These are phyloP conservation scores for Nephelium lappaceum DNA, from an alignment of 345 rosid species.

Conservation along the genomic window DNA sequence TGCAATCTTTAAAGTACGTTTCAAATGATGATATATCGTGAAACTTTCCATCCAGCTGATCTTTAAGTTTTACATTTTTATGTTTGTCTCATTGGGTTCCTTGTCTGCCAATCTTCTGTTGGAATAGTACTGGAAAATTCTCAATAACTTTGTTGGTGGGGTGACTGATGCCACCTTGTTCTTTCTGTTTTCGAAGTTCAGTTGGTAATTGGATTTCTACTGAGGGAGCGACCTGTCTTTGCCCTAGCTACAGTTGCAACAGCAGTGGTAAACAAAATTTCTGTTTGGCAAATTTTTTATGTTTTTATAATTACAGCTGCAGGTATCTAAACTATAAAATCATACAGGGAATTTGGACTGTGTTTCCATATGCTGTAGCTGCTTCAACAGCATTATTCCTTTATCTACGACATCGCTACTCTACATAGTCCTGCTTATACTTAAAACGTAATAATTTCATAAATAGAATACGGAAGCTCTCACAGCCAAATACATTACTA, in stretches of 20 bases:
- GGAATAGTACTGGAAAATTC: not conserved
- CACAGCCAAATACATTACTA: not conserved
- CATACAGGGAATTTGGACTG: constrained; percentile 81
- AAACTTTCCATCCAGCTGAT: not conserved
- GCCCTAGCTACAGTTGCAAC: constrained; percentile 84
- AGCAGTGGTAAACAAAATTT: constrained; percentile 56
- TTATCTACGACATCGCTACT: constrained; percentile 35
- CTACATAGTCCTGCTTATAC: constrained; percentile 28
- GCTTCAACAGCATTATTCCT: constrained; percentile 69
- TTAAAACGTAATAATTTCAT: not conserved
- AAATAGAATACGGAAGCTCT: constrained; percentile 3
- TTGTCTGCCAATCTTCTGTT: not conserved
- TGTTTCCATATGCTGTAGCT: constrained; percentile 74
- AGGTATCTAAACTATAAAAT: constrained; percentile 16
- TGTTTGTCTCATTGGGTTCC: not conserved
- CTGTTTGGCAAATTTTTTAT: not conserved
- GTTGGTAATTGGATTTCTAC: constrained; percentile 71
- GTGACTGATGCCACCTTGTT: constrained; percentile 14
- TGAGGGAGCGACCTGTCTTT: constrained; percentile 73
- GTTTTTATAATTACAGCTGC: not conserved
- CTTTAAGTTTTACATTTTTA: too few species aligned
- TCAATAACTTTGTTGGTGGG: not conserved
- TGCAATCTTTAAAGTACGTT: not conserved
- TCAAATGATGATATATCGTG: not conserved
- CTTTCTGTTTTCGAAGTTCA: constrained; percentile 35